These are phyloP conservation scores for Boletus insuetus DNA, from an alignment of 768 basidiomycete species.

Conservation along the genomic window DNA sequence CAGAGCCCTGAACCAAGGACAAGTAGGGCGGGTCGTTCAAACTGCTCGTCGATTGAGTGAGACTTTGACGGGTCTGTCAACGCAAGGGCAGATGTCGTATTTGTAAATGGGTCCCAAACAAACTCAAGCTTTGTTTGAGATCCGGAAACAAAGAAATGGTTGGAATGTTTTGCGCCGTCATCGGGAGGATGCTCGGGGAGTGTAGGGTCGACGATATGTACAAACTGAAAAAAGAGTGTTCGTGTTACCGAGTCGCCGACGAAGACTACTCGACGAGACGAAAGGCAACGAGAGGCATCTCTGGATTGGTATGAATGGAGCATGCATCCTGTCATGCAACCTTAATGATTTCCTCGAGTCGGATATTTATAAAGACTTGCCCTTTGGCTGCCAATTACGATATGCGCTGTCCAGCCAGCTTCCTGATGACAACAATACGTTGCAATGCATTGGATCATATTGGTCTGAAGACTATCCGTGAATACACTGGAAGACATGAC, in stretches of 20 bases:
- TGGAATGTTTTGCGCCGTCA: constrained; percentile 65
- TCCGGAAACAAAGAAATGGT: constrained; percentile 50
- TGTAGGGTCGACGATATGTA: constrained; percentile 54
- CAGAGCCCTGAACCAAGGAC: constrained; percentile 86
- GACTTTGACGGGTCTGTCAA: constrained; percentile 34
- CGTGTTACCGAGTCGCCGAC: constrained; percentile 85
- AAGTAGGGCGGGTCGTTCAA: constrained; percentile 56
- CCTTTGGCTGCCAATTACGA: constrained; percentile 86
- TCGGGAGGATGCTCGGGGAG: constrained; percentile 52
- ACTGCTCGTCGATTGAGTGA: constrained; percentile 1
- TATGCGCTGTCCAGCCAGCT: constrained; percentile 71
- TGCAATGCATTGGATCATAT: constrained; percentile 71
- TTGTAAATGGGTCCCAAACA: constrained; percentile 88
- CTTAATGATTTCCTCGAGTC: constrained; percentile 3
- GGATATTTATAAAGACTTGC: constrained; percentile 36
- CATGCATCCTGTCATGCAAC: constrained; percentile 65
- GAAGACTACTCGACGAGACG: constrained; percentile 64
- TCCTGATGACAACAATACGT: constrained; percentile 66
- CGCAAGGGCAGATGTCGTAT: constrained; percentile 53
- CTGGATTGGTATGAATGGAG: constrained; percentile 58
- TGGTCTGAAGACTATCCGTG: constrained; percentile 46
- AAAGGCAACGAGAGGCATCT: constrained; percentile 55
- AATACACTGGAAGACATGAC: constrained; percentile 1
- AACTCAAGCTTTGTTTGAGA: constrained; percentile 55
- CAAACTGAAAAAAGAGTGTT: constrained; percentile 73